A percentile compares a stretch with the other conserved stretches of the same genome.
These are phyloP conservation scores for Fusarium luffae DNA, from an alignment of 2,329 filamentous ascomycete species.

Conservation along the genomic window DNA sequence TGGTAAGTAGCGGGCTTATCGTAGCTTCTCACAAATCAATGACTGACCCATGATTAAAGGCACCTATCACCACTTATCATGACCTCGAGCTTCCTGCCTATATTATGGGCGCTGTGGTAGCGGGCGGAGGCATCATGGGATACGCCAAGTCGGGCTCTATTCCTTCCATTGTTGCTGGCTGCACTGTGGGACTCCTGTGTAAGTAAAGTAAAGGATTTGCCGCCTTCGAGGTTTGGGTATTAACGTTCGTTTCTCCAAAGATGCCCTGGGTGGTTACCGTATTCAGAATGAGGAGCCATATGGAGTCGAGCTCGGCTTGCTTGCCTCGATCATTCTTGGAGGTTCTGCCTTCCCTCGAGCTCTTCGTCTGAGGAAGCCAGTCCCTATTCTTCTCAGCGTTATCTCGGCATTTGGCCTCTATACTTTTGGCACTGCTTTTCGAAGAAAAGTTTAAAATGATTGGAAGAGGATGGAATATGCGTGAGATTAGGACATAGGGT, in stretches of 20 bases:
- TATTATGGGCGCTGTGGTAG: constrained; percentile 82
- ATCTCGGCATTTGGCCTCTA: constrained; percentile 82
- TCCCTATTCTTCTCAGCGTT: constrained; percentile 82
- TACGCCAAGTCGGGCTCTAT: constrained; percentile 87
- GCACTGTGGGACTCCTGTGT: constrained; percentile 79
- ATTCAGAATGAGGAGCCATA: constrained; percentile 80
- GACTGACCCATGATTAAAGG: constrained; percentile 15
- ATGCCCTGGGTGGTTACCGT: constrained; percentile 84
- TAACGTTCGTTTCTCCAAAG: constrained; percentile 47
- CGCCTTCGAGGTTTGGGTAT: neutral
- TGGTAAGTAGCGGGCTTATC: constrained; percentile 10
- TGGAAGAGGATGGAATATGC: neutral
- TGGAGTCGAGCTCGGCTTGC: constrained; percentile 87
- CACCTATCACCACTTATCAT: constrained; percentile 28
- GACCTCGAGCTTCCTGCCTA: constrained; percentile 71
- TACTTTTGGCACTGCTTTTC: constrained; percentile 80
- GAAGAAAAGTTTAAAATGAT: constrained; percentile 48
- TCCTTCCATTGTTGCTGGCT: constrained; percentile 86
- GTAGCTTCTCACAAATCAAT: no score
- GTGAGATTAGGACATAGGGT: neutral
- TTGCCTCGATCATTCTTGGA: constrained; percentile 86
- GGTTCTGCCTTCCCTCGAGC: constrained; percentile 88
- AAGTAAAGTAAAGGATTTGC: constrained; percentile 48
- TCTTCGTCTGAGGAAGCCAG: constrained; percentile 83
- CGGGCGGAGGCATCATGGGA: constrained; percentile 86